Base-by-base conservation (phyloP, 495 filamentous ascomycete genomes). In the Bombardia bombarda region DNA sequence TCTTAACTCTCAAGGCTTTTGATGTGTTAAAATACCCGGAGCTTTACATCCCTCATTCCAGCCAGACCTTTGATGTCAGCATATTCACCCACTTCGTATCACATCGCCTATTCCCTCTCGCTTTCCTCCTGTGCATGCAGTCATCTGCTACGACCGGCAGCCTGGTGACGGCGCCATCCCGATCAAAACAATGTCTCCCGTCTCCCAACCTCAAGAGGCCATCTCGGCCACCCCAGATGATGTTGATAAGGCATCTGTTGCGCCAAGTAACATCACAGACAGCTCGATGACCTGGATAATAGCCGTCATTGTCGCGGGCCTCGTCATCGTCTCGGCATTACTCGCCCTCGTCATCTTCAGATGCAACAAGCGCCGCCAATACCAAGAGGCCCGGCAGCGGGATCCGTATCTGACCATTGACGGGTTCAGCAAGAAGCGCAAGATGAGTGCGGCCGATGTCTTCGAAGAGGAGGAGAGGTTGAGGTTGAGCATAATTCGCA, bases 401-500 rank as follows among this genome's bases (percentile, higher is more conserved):
- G 40, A 62, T 19, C 53, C 57, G 1, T 51, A 45, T 30, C 34
- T 58, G 17, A 45, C 20, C 39, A 34, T 31, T 1, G 32, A 42
- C 6, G 53, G 56, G n/a, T 43, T 57, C 10, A 37, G 40, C 25
- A 52, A 38, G 42, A 22, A 44, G 35, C 40, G 46, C 24, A 65
- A 56, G 38, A 40, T 59, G 49, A 64, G 48, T 43, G 28, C 42
- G 9, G 23, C 36, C 8, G 53, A 66, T 7, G 49, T 45, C 30
- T 33, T 38, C 6, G 51, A 51, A 16, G 54, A 62, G 32, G 59
- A 70, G 32, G 68, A 72, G 28, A 41, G 51, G 16, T 61, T 68
- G 43, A 50, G 70, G 14, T 52, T 47, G 8, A 51, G 44, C 35
- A 70, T 73, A 53, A 73, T 73, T 40, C 60, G 66, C 20, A 73